Evolutionary conservation across 352 stramenopile species (phyloP).

Genomic region (Phytophthora tentaculata): DNA sequence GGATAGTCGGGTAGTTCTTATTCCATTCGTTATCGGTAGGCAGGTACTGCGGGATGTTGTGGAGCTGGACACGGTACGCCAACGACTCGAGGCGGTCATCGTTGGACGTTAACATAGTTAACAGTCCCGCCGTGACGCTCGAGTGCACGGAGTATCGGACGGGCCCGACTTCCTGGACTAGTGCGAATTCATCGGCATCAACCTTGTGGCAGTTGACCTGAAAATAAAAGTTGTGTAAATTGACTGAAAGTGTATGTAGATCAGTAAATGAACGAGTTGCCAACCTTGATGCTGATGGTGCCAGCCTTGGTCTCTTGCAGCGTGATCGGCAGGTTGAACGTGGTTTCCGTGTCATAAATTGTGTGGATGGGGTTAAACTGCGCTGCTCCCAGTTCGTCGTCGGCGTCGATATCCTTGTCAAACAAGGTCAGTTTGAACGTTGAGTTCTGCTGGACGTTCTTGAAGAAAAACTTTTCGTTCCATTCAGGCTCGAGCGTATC

Average conservation of each 20-base stretch:
- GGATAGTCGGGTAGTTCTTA: slow-evolving; percentile 39
- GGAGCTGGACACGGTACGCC: slow-evolving; percentile 39
- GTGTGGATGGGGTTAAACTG: slow-evolving; percentile 28
- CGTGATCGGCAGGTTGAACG: slow-evolving; percentile 35
- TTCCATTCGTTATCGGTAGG: slow-evolving; percentile 40
- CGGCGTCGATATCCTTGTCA: slow-evolving; percentile 38
- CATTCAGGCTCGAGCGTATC: slow-evolving; percentile 35
- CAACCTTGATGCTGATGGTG: slow-evolving; percentile 27
- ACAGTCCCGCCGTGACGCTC: slow-evolving; percentile 28
- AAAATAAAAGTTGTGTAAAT: not conserved
- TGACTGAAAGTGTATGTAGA: not conserved
- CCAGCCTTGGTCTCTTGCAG: slow-evolving; percentile 23
- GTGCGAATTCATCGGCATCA: not conserved
- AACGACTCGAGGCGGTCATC: slow-evolving; percentile 29
- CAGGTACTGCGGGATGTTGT: slow-evolving; percentile 38
- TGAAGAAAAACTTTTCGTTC: slow-evolving; percentile 46
- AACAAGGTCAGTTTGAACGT: slow-evolving; percentile 38
- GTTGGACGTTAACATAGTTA: slow-evolving; percentile 22
- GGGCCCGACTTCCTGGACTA: slow-evolving; percentile 30
- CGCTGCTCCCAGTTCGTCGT: slow-evolving; percentile 33
- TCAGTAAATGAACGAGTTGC: not conserved
- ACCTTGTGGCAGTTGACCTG: slow-evolving; percentile 28
- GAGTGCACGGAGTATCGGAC: slow-evolving; percentile 45
- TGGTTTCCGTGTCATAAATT: slow-evolving; percentile 15
- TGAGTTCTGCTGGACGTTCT: slow-evolving; percentile 32